A percentile compares a stretch with the other conserved stretches of the same genome.
phyloP scores from a whole-genome alignment of 2,329 filamentous ascomycete genomes.

The Ceratocystis huliohia region DNA sequence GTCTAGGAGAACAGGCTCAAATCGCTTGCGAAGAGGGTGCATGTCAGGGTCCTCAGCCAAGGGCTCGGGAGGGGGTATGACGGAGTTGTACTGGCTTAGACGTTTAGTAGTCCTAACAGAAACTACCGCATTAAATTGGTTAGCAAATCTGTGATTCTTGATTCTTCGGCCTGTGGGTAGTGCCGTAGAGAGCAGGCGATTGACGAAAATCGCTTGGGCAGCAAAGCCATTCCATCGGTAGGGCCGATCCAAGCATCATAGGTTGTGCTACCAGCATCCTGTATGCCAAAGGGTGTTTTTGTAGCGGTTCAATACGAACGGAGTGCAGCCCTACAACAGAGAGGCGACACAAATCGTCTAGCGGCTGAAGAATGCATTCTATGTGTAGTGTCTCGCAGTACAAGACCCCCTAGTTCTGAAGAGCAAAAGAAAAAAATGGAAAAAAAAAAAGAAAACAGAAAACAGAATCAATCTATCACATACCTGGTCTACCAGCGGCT shows the following conservation, averaged over 20 bases:
- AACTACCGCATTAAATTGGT: slow-evolving; percentile 29
- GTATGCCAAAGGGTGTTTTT: no score
- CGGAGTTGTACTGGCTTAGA: slow-evolving; percentile 94
- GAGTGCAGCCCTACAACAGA: neutral
- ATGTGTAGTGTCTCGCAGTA: neutral
- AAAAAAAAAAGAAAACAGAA: neutral
- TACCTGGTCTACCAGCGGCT: slow-evolving; percentile 60
- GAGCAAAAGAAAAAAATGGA: neutral
- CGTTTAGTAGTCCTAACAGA: slow-evolving; percentile 69
- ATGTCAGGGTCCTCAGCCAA: slow-evolving; percentile 81
- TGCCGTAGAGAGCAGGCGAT: neutral
- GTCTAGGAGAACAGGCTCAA: slow-evolving; percentile 92
- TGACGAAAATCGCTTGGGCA: no score
- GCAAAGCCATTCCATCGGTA: no score
- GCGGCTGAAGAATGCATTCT: neutral
- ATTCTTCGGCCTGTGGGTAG: neutral
- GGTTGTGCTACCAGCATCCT: neutral
- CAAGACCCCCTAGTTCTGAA: neutral
- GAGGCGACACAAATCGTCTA: neutral
- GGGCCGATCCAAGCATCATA: no score
- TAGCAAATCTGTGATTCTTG: slow-evolving; percentile 18
- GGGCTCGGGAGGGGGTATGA: slow-evolving; percentile 86
- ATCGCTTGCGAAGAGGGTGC: slow-evolving; percentile 86
- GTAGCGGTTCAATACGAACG: neutral
- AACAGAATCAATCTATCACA: slow-evolving; percentile 9